Conservation (phyloP, 352 stramenopile genomes). For the Blastocystis sp. region DNA sequence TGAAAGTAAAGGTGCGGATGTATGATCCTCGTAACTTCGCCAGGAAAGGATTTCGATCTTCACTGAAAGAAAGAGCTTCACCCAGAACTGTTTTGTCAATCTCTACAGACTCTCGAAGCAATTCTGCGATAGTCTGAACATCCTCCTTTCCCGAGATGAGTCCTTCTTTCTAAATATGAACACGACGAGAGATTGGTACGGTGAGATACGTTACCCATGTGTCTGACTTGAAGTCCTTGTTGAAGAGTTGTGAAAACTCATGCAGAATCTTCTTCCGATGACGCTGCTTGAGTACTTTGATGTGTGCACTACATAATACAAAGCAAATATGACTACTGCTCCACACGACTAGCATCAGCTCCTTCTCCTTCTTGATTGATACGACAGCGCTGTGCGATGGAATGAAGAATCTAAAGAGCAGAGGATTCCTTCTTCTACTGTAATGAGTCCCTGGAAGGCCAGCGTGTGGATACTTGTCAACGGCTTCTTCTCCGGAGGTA, state of each 20-base stretch:
- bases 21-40: constrained; percentile 73
- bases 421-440: constrained; percentile 63
- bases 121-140: constrained; percentile 73
- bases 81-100: constrained; percentile 87
- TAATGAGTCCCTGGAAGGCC: constrained; percentile 79
- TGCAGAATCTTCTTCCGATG: constrained; percentile 59
- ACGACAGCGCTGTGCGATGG: constrained; percentile 69
- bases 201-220: constrained; percentile 78
- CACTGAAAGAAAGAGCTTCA: constrained; percentile 88
- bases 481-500: constrained; percentile 32
- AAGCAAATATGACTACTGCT: constrained; percentile 66
- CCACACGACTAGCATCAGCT: constrained; percentile 66
- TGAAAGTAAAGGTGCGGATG: constrained; percentile 84
- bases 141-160: constrained; percentile 10
- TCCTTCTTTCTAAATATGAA: constrained; percentile 52
- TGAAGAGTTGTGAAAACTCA: constrained; percentile 81
- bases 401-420: constrained; percentile 74
- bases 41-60: constrained; percentile 89
- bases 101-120: constrained; percentile 84
- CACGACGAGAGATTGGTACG: constrained; percentile 50
- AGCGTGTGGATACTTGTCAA: constrained; percentile 74
- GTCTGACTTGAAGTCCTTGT: constrained; percentile 69
- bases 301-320: constrained; percentile 74
- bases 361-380: constrained; percentile 74
- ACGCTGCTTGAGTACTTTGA: neutral